A percentile compares a stretch with the other conserved stretches of the same genome.
Conservation (phyloP, 164 flowering plant species). For the Vitis riparia region DNA sequence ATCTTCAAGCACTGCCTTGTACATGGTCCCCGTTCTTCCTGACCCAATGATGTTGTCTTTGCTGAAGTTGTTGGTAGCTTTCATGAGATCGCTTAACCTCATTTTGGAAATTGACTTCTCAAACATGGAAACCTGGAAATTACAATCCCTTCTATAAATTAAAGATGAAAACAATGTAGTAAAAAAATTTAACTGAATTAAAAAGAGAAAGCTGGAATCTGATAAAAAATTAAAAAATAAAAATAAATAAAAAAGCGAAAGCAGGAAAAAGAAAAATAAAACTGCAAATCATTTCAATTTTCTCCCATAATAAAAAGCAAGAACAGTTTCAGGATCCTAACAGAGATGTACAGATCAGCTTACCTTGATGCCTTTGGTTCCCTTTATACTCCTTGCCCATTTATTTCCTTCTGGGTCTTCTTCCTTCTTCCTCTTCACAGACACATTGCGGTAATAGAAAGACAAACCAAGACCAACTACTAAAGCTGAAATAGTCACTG, state of each 20-base stretch:
- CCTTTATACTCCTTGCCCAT: slow-evolving; percentile 79
- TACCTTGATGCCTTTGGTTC: slow-evolving; percentile 68
- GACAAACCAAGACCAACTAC: slow-evolving; percentile 32
- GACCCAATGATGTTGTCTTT: slow-evolving; percentile 54
- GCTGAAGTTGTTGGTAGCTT: slow-evolving; percentile 63
- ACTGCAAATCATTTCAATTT: too few species aligned
- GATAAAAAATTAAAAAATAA: not conserved
- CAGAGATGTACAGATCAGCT: slow-evolving; percentile 11
- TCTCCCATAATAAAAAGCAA: too few species aligned
- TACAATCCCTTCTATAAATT: not conserved
- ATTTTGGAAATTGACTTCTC: slow-evolving; percentile 67
- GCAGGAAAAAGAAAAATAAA: not conserved
- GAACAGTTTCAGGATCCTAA: not conserved
- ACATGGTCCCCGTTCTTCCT: slow-evolving; percentile 64
- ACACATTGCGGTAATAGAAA: slow-evolving; percentile 32
- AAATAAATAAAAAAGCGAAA: not conserved
- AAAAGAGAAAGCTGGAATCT: not conserved
- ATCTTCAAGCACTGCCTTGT: slow-evolving; percentile 55
- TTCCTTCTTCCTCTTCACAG: slow-evolving; percentile 49
- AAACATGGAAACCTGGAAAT: slow-evolving; percentile 66
- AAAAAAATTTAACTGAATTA: too few species aligned
- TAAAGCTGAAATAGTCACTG: slow-evolving; percentile 37
- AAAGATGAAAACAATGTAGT: too few species aligned
- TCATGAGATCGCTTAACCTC: slow-evolving; percentile 69
- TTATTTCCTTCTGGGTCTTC: slow-evolving; percentile 81